These are phyloP conservation scores for Trametes elegans DNA, from an alignment of 768 basidiomycete species.

Conservation along the genomic window DNA sequence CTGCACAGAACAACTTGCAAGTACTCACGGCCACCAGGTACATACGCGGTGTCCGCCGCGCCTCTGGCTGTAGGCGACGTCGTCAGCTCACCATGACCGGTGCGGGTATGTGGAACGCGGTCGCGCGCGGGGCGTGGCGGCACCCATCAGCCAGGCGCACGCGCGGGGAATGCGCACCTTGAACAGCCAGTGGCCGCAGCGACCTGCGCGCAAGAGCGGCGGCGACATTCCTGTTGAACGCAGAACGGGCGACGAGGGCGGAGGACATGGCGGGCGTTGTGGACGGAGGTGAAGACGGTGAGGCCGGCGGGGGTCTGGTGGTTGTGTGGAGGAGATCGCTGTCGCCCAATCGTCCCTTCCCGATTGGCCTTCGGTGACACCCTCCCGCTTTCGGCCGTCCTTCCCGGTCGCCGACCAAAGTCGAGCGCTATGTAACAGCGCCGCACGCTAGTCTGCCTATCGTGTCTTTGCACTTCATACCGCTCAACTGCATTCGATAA, in stretches of 20 bases:
- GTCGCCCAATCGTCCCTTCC: conserved; percentile 10
- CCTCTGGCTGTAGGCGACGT: conserved; percentile 9
- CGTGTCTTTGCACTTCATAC: too few relatives aligned
- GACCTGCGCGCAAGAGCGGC: conserved; percentile 38
- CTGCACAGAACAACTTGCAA: background rate
- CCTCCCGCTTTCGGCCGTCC: conserved; percentile 18
- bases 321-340: conserved; percentile 3
- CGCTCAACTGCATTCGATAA: too few relatives aligned
- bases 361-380: conserved; percentile 18
- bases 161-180: conserved; percentile 34
- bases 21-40: conserved; percentile 70
- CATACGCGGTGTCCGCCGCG: conserved; percentile 39
- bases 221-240: conserved; percentile 43
- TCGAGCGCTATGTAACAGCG: background rate
- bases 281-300: conserved; percentile 10
- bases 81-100: background rate
- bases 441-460: too few relatives aligned
- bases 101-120: background rate
- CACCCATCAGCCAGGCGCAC: background rate
- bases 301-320: background rate
- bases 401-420: background rate
- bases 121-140: background rate
- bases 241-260: conserved; percentile 47
- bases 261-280: conserved; percentile 45
- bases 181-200: conserved; percentile 36